Evolutionary conservation across 176 grass and related monocot species (phyloP).

Genomic region (Zoysia japonica): DNA sequence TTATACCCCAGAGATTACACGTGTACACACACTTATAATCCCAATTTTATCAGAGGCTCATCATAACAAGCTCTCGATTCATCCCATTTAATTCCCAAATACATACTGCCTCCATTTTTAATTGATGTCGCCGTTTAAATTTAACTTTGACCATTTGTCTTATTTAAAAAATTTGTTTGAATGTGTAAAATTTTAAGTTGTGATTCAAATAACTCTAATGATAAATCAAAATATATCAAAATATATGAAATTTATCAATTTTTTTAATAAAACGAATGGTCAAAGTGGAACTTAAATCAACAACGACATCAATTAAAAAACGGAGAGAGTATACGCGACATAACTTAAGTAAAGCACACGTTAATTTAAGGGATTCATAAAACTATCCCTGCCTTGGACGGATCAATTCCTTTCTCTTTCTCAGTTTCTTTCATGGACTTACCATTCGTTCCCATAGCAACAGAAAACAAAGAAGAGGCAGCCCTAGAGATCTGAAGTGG

Average conservation of each 20-base stretch:
- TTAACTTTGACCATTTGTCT: too few relatives aligned
- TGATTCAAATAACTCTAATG: too few relatives aligned
- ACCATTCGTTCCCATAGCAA: slow-evolving; percentile 11
- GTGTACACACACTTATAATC: slow-evolving; percentile 28
- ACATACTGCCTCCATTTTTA: too few relatives aligned
- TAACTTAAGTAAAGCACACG: neutral
- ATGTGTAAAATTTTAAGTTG: too few relatives aligned
- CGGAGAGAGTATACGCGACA: neutral
- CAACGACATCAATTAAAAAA: too few relatives aligned
- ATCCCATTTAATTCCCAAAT: too few relatives aligned
- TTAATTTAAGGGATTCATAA: slow-evolving; percentile 57
- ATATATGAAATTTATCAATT: too few relatives aligned
- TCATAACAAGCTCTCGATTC: slow-evolving; percentile 8
- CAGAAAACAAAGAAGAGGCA: slow-evolving; percentile 19
- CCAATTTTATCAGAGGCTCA: slow-evolving; percentile 12
- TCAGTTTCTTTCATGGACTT: slow-evolving; percentile 19
- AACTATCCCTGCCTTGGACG: slow-evolving; percentile 45
- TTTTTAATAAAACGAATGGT: too few relatives aligned
- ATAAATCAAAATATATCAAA: too few relatives aligned
- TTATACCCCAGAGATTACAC: slow-evolving; percentile 43
- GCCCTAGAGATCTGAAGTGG: slow-evolving; percentile 11
- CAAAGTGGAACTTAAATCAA: too few relatives aligned
- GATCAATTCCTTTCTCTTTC: neutral
- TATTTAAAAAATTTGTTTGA: too few relatives aligned
- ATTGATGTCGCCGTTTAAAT: too few relatives aligned